Evolutionary conservation across 2,329 filamentous ascomycete species (phyloP).

Genomic region (Immersiporthe knoxdaviesiana): DNA sequence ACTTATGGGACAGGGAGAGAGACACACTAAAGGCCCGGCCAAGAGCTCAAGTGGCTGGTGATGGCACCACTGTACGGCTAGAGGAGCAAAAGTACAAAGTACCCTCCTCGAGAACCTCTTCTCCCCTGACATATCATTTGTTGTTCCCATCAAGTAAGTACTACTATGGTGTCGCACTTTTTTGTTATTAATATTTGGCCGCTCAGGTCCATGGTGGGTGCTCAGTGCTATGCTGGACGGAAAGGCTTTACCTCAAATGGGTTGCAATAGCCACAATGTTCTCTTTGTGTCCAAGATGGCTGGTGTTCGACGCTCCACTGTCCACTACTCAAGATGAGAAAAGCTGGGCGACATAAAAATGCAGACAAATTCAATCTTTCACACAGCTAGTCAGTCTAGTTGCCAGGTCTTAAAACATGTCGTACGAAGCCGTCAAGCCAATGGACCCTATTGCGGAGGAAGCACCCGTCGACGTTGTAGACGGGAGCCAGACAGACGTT

Average conservation of each 20-base stretch:
- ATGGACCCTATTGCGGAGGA: not conserved
- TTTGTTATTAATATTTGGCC: too few relatives aligned
- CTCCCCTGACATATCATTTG: not conserved
- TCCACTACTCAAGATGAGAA: not conserved
- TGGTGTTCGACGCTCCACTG: too few relatives aligned
- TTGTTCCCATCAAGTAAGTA: not conserved
- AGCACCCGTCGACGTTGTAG: not conserved
- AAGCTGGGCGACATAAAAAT: not conserved
- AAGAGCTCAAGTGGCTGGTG: not conserved
- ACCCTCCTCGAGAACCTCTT: not conserved
- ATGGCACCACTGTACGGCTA: not conserved
- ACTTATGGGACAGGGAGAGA: too few relatives aligned
- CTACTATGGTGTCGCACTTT: too few relatives aligned
- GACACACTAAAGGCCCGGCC: too few relatives aligned
- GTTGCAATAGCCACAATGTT: slow-evolving; percentile 1
- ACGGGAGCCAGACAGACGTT: slow-evolving; percentile 11
- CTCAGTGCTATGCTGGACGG: not conserved
- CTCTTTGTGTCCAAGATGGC: not conserved
- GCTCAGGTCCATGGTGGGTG: too few relatives aligned
- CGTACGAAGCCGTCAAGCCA: slow-evolving; percentile 6
- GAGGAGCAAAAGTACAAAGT: not conserved
- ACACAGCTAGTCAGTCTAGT: not conserved
- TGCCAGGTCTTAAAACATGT: not conserved
- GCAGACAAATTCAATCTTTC: not conserved
- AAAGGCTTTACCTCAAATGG: slow-evolving; percentile 9